Conservation (phyloP, 352 stramenopile genomes). For the Plasmopara muralis region DNA sequence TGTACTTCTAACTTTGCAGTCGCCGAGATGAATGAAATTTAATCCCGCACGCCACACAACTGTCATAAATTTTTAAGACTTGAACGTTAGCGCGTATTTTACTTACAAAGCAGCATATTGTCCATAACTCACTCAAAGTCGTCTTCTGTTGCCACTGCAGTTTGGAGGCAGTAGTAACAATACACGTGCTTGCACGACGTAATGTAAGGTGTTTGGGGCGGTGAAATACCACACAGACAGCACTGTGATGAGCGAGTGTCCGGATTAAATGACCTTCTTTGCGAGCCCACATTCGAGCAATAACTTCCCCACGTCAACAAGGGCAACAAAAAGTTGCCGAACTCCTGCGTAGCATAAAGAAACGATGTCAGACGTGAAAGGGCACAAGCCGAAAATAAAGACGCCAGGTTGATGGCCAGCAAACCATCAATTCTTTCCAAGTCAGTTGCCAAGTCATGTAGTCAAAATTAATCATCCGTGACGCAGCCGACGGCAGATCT, state of each 20-base stretch:
- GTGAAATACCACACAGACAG: constrained; percentile 52
- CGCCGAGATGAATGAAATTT: constrained; percentile 64
- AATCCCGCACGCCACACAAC: constrained; percentile 52
- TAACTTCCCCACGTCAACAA: constrained; percentile 62
- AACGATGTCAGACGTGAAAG: constrained; percentile 2
- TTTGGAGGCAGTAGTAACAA: constrained; percentile 84
- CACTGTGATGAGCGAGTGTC: constrained; percentile 34
- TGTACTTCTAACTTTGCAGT: constrained; percentile 11
- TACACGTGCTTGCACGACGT: constrained; percentile 84
- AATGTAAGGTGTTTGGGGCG: constrained; percentile 74
- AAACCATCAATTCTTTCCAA: constrained; percentile 78
- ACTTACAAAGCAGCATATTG: not conserved
- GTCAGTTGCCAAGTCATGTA: constrained; percentile 82
- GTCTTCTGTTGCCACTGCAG: constrained; percentile 57
- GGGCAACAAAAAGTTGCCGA: constrained; percentile 68
- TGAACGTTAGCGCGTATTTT: not conserved
- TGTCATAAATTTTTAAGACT: constrained; percentile 11
- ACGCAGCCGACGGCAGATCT: constrained; percentile 40
- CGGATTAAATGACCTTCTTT: constrained; percentile 3
- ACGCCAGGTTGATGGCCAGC: not conserved
- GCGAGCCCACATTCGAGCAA: constrained; percentile 15
- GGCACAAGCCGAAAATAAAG: not conserved
- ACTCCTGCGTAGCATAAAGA: constrained; percentile 40
- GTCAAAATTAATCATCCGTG: constrained; percentile 78
- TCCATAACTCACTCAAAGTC: constrained; percentile 53